Evolutionary conservation across 2,329 filamentous ascomycete genomes (phyloP), one percentile per base, ranked within the genome.

Genomic region (Colletotrichum orbiculare): DNA sequence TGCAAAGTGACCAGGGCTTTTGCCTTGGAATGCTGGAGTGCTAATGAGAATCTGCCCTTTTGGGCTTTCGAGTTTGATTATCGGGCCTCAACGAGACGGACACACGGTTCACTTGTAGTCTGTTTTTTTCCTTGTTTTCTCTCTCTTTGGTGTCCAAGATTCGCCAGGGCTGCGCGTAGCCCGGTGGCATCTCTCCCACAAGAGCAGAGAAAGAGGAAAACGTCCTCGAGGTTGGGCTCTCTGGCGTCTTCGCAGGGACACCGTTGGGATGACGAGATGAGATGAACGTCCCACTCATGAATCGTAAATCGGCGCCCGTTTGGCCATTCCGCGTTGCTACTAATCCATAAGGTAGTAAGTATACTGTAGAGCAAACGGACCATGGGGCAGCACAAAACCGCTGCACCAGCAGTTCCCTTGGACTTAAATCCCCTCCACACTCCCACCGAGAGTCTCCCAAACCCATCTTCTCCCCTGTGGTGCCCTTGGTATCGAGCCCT

Each of bases 241-340:
- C 25, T 25, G 4, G 1, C 25, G 25, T 63, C 15, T 25, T 58
- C 57, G 52, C 62, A 62, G 58, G 62, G 62, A 38, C 46, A 65
- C 47, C 62, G 62, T 65, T 62, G 58, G 62, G 62, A 56, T 25
- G 25, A 52, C 35, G 43, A 62, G 39, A 50, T 55, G 62, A 65
- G 62, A 65, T 56, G 62, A 65, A 62, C 62, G 49, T 34, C 38
- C 41, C 39, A 46, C 53, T 50, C 56, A 53, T 62, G 62, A 65
- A 46, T 62, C 58, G 62, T 45, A 46, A 56, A 61, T 50, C 52
- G 25, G n/a, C 38, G 11, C 45, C 52, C 25, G 34, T 49, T 45
- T 49, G 45, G 34, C 48, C 54, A 54, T 39, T 54, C 37, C 15
- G 9, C 38, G 9, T 41, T 38, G 42, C 9, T 37, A 12, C 37